A percentile compares a stretch with the other conserved stretches of the same genome.
Evolutionary conservation across 331 rosid genomes (phyloP).

Genomic region (Malus hybrid): DNA sequence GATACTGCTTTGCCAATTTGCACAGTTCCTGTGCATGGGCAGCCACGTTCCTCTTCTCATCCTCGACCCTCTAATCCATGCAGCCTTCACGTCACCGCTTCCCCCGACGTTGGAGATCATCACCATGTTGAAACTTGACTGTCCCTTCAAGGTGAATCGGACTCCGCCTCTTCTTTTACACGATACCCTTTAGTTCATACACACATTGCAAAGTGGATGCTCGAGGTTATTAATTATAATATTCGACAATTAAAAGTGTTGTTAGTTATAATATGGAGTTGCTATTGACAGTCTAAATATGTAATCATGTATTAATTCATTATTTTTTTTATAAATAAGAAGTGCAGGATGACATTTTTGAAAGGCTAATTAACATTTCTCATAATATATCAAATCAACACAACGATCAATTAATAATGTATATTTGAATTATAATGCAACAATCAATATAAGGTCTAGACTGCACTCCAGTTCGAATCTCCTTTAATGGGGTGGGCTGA

Average conservation of each 20-base stretch:
- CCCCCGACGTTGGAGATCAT: constrained; percentile 81
- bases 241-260: too few species aligned
- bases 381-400: too few species aligned
- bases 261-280: too few species aligned
- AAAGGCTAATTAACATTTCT: too few species aligned
- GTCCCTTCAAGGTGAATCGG: constrained; percentile 68
- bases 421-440: too few species aligned
- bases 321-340: too few species aligned
- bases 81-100: constrained; percentile 54
- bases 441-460: not conserved
- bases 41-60: constrained; percentile 32
- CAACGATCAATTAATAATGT: not conserved
- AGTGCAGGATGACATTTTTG: too few species aligned
- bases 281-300: too few species aligned
- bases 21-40: constrained; percentile 69
- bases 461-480: not conserved
- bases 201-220: not conserved
- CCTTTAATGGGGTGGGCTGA: too few species aligned
- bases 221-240: not conserved
- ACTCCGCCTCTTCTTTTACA: constrained; percentile 83
- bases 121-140: constrained; percentile 69
- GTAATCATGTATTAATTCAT: not conserved
- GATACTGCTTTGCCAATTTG: constrained; percentile 64
- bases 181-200: constrained; percentile 37
- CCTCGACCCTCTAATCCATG: constrained; percentile 54